Conservation (phyloP, 2,329 filamentous ascomycete genomes). For the Microdochium paspali region DNA sequence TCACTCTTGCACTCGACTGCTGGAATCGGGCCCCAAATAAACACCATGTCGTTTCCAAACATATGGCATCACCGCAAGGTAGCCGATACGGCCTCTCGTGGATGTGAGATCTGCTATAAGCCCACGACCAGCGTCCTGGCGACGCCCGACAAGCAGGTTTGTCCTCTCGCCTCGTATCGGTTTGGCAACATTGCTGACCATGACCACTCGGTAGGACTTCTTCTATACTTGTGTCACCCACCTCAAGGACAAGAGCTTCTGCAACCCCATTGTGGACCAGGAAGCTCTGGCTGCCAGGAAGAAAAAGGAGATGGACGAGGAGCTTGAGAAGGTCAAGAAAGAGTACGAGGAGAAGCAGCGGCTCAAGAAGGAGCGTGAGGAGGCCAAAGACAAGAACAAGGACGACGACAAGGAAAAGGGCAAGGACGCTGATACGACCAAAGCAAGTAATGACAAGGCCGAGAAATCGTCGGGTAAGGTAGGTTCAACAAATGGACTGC, state of each 20-base stretch:
- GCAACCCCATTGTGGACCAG: conserved; percentile 62
- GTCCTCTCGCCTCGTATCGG: conserved; percentile 1
- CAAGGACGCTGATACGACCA: conserved; percentile 29
- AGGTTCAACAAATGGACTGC: conserved; percentile 19
- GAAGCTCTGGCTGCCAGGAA: conserved; percentile 54
- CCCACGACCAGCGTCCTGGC: conserved; percentile 79
- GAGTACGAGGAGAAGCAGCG: conserved; percentile 68
- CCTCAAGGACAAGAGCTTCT: conserved; percentile 75
- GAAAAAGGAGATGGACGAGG: conserved; percentile 56
- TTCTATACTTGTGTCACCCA: conserved; percentile 86
- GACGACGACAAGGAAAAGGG: conserved; percentile 35
- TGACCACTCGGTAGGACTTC: conserved; percentile 49
- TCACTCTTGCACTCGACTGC: no score
- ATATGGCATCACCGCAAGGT: conserved; percentile 80
- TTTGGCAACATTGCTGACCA: conserved; percentile 4
- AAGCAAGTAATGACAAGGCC: conserved; percentile 32
- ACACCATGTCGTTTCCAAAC: conserved; percentile 61
- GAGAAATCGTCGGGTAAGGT: conserved; percentile 25
- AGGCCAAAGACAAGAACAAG: conserved; percentile 43
- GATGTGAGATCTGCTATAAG: conserved; percentile 89
- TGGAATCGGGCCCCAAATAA: no score
- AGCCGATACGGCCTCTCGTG: conserved; percentile 71
- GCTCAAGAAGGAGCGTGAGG: conserved; percentile 59
- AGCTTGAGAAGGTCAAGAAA: conserved; percentile 57
- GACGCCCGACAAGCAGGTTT: conserved; percentile 79